A percentile compares a stretch with the other conserved stretches of the same genome.
These are phyloP conservation scores for Flaveria trinervia DNA, from an alignment of 129 eudicot species.

Conservation along the genomic window DNA sequence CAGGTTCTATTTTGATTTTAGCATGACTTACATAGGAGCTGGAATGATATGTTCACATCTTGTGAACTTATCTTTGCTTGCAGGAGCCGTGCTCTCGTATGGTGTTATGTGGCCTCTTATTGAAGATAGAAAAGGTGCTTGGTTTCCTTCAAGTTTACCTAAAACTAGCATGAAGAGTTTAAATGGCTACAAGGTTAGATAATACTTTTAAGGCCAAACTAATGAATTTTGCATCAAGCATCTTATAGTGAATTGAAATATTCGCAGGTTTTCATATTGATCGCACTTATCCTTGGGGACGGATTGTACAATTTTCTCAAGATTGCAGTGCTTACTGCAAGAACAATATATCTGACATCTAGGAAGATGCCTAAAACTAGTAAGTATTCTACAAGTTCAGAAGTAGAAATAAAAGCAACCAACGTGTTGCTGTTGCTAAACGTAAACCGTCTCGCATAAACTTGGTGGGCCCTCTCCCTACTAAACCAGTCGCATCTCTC, in stretches of 20 bases:
- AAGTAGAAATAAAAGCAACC: neutral
- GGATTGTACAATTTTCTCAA: slow-evolving; percentile 84
- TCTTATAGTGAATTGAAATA: neutral
- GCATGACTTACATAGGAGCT: slow-evolving; percentile 87
- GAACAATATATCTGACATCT: slow-evolving; percentile 46
- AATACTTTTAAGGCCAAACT: neutral
- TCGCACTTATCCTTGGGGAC: slow-evolving; percentile 85
- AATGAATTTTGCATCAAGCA: neutral
- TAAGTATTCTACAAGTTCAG: slow-evolving; percentile 27
- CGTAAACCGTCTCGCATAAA: no score
- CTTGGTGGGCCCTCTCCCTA: no score
- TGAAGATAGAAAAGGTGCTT: slow-evolving; percentile 54
- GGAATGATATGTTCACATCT: slow-evolving; percentile 97
- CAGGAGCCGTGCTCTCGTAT: slow-evolving; percentile 86
- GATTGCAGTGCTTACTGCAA: slow-evolving; percentile 54
- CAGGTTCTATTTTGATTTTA: slow-evolving; percentile 92
- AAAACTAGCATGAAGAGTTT: slow-evolving; percentile 86
- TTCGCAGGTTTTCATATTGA: slow-evolving; percentile 83
- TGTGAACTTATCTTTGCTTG: slow-evolving; percentile 77
- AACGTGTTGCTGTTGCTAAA: no score
- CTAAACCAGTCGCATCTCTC: no score
- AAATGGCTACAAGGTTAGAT: slow-evolving; percentile 72
- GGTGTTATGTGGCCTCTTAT: slow-evolving; percentile 95
- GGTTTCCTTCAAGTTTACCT: slow-evolving; percentile 63
- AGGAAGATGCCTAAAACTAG: slow-evolving; percentile 48